phyloP scores from a whole-genome alignment of 2,329 filamentous ascomycete genomes.

The Colletotrichum scovillei region DNA sequence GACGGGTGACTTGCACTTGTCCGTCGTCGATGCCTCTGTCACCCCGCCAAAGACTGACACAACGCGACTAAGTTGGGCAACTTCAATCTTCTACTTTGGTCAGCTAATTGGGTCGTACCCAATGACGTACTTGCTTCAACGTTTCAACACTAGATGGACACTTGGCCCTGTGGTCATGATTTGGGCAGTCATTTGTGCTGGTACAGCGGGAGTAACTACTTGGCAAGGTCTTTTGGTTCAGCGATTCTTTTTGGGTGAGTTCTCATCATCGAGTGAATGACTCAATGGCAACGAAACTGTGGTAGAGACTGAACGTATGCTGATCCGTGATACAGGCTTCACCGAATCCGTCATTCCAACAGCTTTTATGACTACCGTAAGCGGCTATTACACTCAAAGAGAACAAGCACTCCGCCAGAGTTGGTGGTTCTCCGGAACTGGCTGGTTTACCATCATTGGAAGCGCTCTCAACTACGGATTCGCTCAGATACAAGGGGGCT shows the following conservation, averaged over 20 bases:
- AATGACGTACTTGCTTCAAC: slow-evolving; percentile 77
- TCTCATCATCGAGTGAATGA: no score
- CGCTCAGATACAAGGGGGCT: slow-evolving; percentile 67
- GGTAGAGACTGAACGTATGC: no score
- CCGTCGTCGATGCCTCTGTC: slow-evolving; percentile 59
- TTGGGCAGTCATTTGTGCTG: slow-evolving; percentile 76
- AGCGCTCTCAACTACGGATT: slow-evolving; percentile 75
- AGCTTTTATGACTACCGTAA: slow-evolving; percentile 73
- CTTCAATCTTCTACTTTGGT: slow-evolving; percentile 83
- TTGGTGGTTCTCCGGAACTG: slow-evolving; percentile 73
- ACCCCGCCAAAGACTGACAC: slow-evolving; percentile 63
- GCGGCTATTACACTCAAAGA: slow-evolving; percentile 71
- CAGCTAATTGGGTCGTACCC: slow-evolving; percentile 81
- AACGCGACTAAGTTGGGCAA: slow-evolving; percentile 78
- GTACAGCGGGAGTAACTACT: slow-evolving; percentile 73
- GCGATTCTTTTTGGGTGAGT: slow-evolving; percentile 67
- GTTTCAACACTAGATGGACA: slow-evolving; percentile 71
- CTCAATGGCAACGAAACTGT: no score
- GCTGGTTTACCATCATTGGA: slow-evolving; percentile 72
- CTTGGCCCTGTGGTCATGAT: slow-evolving; percentile 72
- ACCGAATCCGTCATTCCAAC: slow-evolving; percentile 74
- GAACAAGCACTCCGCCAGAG: slow-evolving; percentile 74
- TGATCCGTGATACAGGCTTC: slow-evolving; percentile 49
- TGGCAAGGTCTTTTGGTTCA: slow-evolving; percentile 74
- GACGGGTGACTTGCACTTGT: slow-evolving; percentile 74